Evolutionary conservation across 2,329 filamentous ascomycete genomes (phyloP).

Genomic region (Fonsecaea nubica): DNA sequence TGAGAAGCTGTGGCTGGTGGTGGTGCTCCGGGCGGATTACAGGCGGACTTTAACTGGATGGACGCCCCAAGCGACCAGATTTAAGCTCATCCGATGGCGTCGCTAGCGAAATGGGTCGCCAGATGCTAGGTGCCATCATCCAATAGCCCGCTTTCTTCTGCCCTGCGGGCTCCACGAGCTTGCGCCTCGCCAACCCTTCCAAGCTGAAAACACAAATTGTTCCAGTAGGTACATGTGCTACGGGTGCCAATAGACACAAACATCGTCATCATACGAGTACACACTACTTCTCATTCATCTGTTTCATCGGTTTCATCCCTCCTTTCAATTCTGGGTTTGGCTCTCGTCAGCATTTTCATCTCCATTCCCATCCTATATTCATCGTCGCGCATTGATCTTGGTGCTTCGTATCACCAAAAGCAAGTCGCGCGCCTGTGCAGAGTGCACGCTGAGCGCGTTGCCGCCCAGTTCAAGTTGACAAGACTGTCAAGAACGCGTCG

Average conservation of each 20-base stretch:
- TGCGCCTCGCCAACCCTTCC: background rate
- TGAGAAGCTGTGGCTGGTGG: background rate
- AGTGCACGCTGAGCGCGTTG: background rate
- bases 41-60: slow-evolving; percentile 8
- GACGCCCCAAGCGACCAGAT: background rate
- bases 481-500: background rate
- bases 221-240: background rate
- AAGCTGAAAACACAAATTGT: slow-evolving; percentile 20
- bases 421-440: background rate
- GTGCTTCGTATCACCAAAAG: background rate
- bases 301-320: background rate
- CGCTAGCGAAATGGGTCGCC: background rate
- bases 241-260: background rate
- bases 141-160: background rate
- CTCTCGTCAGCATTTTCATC: background rate
- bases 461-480: background rate
- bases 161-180: background rate
- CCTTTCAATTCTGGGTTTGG: background rate
- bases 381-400: background rate
- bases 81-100: slow-evolving; percentile 21
- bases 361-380: background rate
- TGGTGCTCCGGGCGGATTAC: background rate
- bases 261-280: background rate
- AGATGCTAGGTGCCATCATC: background rate
- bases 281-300: background rate